Base-by-base conservation (phyloP, 202 grass and related monocot species). In the Eragrostis tef region DNA sequence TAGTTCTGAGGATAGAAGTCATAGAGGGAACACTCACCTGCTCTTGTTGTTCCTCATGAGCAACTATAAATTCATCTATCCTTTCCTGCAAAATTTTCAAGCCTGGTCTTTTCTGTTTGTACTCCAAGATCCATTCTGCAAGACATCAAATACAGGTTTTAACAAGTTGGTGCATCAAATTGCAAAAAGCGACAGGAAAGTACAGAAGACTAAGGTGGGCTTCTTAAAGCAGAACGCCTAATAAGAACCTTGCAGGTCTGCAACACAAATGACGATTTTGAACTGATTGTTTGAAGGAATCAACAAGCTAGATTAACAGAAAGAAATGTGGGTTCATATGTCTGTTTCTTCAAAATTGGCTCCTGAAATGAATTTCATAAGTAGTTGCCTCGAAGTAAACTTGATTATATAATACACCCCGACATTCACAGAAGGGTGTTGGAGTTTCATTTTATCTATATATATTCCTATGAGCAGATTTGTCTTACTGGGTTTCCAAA, bases 51-150 rank as follows among this genome's bases (percentile, higher is more conserved):
- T 83, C 90, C 74, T 98, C 96, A 73, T 95, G 87, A 53, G 79
- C 72, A 88, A 68, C 83, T 80, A 95, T 90, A 89, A 95, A 98
- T 39, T 93, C 96, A 84, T 98, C 96, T 80, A 98, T 98, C 75
- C 57, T 76, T 85, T 98, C 75, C 83, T 95, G 90, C 64, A 98
- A 71, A 70, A 90, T 67, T 78, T 95, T 89, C 79, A 88, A 87
- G 22, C 87, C 88, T 52, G 80, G 90, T 70, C 88, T 86, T 42
- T 85, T 93, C 16, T 91, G 82, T 77, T 86, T 91, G 83, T 98
- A 95, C 73, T 93, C 84, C 83, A 75, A 80, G 71, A 98, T 87
- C 92, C 96, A 95, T 79, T 93, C 96, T 98, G 83, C 81, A 77
- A 75, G 63, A 86, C 25, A 73, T 70, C 61, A 49, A 47, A 84